Evolutionary conservation across 2,329 filamentous ascomycete genomes (phyloP).

Genomic region (Claviceps cyperi): DNA sequence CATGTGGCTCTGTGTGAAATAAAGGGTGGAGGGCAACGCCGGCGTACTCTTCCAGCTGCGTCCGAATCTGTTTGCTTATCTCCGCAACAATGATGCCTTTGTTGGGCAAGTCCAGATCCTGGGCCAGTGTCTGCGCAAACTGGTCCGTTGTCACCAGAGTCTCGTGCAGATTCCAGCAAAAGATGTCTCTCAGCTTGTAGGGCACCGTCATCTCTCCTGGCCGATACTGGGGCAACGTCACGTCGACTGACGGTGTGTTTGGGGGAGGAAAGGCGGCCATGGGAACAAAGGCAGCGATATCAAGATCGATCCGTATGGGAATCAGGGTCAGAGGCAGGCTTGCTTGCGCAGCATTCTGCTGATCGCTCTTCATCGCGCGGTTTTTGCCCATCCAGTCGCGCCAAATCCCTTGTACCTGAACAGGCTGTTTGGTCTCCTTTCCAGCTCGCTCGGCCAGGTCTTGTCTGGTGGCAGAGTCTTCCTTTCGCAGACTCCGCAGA

Average conservation of each 20-base stretch:
- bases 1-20: conserved; percentile 50
- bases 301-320: conserved; percentile 90
- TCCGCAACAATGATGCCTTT: conserved; percentile 54
- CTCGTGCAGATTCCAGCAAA: conserved; percentile 96
- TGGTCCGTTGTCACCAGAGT: conserved; percentile 87
- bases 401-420: conserved; percentile 81
- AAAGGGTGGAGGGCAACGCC: conserved; percentile 86
- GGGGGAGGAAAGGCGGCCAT: conserved; percentile 49
- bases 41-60: conserved; percentile 90
- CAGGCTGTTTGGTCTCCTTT: conserved; percentile 65
- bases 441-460: conserved; percentile 63
- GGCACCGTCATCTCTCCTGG: conserved; percentile 66
- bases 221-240: conserved; percentile 63
- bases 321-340: conserved; percentile 79
- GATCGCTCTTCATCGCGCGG: conserved; percentile 37
- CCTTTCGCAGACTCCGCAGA: conserved; percentile 65
- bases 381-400: conserved; percentile 87
- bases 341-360: conserved; percentile 50
- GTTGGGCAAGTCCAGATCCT: conserved; percentile 83
- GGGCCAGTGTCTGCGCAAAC: conserved; percentile 80
- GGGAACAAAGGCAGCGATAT: conserved; percentile 66
- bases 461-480: conserved; percentile 49
- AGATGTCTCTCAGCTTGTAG: conserved; percentile 86
- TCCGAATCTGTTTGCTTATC: conserved; percentile 87
- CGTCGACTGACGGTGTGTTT: conserved; percentile 49